Conservation (phyloP, 805 yeast genomes). For the Kurtzmaniella cleridarum region DNA sequence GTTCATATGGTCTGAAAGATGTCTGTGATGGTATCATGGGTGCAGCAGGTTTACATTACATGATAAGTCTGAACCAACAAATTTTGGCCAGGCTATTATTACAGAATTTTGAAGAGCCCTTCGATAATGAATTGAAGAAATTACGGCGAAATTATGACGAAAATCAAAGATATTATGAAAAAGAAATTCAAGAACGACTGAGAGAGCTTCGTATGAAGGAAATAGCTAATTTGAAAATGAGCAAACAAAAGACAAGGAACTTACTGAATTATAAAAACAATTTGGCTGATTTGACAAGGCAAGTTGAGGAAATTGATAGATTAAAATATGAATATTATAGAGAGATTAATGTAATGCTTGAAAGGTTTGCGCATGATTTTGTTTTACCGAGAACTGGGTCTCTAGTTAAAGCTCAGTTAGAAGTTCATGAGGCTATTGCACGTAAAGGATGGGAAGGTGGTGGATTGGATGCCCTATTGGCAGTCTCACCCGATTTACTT, state of each 20-base stretch:
- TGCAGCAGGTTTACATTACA: conserved; percentile 72
- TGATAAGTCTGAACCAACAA: conserved; percentile 73
- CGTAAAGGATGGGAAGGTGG: conserved; percentile 85
- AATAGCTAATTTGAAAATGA: conserved; percentile 50
- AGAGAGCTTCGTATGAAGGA: conserved; percentile 54
- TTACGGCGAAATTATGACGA: conserved; percentile 40
- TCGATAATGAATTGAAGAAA: conserved; percentile 37
- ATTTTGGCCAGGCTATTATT: conserved; percentile 55
- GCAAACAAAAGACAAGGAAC: conserved; percentile 59
- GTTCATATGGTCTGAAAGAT: conserved; percentile 14
- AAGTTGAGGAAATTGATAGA: conserved; percentile 73
- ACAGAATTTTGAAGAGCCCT: conserved; percentile 52
- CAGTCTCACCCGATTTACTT: conserved; percentile 53
- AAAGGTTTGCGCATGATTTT: conserved; percentile 48
- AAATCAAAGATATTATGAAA: conserved; percentile 51
- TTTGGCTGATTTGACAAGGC: conserved; percentile 60
- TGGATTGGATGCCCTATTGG: conserved; percentile 66
- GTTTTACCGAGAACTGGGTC: conserved; percentile 55
- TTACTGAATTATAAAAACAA: conserved; percentile 63
- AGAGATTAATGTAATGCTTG: conserved; percentile 55
- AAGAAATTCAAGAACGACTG: conserved; percentile 48
- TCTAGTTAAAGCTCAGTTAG: conserved; percentile 73
- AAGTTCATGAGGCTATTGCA: conserved; percentile 75
- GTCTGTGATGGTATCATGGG: conserved; percentile 58
- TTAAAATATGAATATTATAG: conserved; percentile 72